Evolutionary conservation across 116 monocot genomes (phyloP), one percentile per base, ranked within the genome.

Genomic region (Dioscorea cayenensis): DNA sequence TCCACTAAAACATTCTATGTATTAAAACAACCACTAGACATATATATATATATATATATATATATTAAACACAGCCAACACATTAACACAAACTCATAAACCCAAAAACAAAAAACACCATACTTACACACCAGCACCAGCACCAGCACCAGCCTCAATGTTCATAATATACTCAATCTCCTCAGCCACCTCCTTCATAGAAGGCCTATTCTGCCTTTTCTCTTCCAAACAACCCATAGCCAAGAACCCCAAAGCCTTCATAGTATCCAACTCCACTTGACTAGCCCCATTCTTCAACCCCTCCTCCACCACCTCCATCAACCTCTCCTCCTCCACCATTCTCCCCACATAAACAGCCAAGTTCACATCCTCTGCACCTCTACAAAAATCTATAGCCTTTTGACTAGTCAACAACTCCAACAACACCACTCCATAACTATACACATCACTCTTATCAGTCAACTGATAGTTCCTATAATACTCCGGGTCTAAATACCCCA

Each of bases 391-490:
- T 2, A 95, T 89, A 13, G 92, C 95, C 76, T 92, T 92, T 78
- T 89, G 73, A 12, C 89, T 80, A 0, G 92, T 92, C 27, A 95
- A 76, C 61, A 95, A 83, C 80, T 95, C 95, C 72, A 95, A 68
- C 71, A 95, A 72, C 49, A 95, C 95, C 49, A 92, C 92, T 22
- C 95, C 95, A 43, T 80, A 94, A 76, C 94, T 94, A 69, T 94
- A 94, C 17, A 94, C 94, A 36, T 94, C 90, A 66, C 94, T 95
- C 81, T 95, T 95, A 32, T 95, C 95, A 6, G 95, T 95, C 12
- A 95, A 81, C 77, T 95, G 95, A 76, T 89, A 95, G 79, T 95
- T 95, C 43, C 92, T 69, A 76, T 89, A 89, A 78, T 95, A 95
- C 85, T 95, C 92, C 17, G 95, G 95, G 58, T 92, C 89, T 11